Evolutionary conservation across 345 rosid genomes (phyloP), one percentile per base, ranked within the genome.

Genomic region (Linum lewisii): DNA sequence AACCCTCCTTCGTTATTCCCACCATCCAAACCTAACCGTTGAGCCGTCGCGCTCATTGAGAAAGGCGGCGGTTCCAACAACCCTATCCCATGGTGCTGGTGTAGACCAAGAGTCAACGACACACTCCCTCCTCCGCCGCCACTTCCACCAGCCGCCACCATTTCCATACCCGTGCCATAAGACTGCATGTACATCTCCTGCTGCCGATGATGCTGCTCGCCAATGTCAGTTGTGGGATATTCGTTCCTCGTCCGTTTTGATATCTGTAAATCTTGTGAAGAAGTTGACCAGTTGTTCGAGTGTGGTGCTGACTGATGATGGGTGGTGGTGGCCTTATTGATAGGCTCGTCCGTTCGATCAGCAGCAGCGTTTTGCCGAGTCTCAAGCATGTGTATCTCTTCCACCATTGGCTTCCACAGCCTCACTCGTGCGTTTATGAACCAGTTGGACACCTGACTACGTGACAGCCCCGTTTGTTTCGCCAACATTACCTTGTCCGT

Each of bases 371-470:
- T 64, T 80, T 86, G 85, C 59, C 82, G 75, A 15, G 82, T 83
- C 61, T 89, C 97, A n/a, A 89, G 74, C 76, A 24, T 82, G 73
- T 86, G 95, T 54, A 89, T 86, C 75, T 89, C 97, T 74, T 89
- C 97, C 49, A 89, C 97, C 97, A 89, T 86, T 6, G 97, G 97
- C 76, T 89, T 89, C 97, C 97, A 89, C 61, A 89, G 81, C 82
- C 97, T 78, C 58, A 89, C 97, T 68, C 97, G 70, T 19, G 97
- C 97, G 73, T 86, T 86, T 49, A 89, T 89, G 68, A 89, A 89
- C 95, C 97, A 89, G 58, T 89, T 89, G 0, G 97, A 89, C 50
- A 84, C 97, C 95, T 89, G 97, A 69, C 80, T 84, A 51, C 97
- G 81, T 4, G 97, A 81, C 63, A 89, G 80, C 69, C 97, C 97